These are phyloP conservation scores for Lagerstroemia fauriei DNA, from an alignment of 441 rosid species.

Conservation along the genomic window DNA sequence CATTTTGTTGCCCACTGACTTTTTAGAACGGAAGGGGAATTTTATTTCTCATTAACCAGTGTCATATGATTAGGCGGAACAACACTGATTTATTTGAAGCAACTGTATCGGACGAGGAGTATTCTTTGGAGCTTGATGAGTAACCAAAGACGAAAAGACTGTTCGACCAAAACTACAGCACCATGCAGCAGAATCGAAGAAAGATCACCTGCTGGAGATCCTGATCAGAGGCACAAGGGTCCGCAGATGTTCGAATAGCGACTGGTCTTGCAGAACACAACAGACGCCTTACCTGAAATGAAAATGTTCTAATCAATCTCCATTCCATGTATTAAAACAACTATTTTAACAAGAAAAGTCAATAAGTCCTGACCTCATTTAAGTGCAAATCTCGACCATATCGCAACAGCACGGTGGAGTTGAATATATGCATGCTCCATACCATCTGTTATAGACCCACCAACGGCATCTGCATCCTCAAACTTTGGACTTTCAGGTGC, in stretches of 20 bases:
- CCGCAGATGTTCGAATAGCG: conserved; percentile 78
- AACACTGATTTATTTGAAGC: no score
- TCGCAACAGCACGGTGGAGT: conserved; percentile 76
- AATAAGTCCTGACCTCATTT: conserved; percentile 66
- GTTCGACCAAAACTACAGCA: conserved; percentile 2
- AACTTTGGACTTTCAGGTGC: conserved; percentile 67
- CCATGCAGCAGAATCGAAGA: conserved; percentile 17
- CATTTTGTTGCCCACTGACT: no score
- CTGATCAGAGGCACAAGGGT: conserved; percentile 84
- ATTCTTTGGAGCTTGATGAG: background rate
- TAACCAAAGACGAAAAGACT: conserved; percentile 19
- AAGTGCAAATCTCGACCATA: conserved; percentile 93
- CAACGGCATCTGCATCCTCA: conserved; percentile 77
- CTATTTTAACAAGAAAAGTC: background rate
- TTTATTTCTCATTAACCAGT: no score
- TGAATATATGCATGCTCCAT: conserved; percentile 98
- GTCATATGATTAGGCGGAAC: no score
- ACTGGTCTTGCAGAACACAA: conserved; percentile 86
- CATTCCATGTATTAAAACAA: background rate
- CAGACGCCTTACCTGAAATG: conserved; percentile 78
- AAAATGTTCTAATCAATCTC: conserved; percentile 2
- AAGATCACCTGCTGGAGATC: conserved; percentile 88
- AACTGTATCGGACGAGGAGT: background rate
- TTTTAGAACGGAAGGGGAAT: no score
- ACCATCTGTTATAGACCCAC: conserved; percentile 83